A percentile compares a stretch with the other conserved stretches of the same genome.
phyloP scores from a whole-genome alignment of 2,329 filamentous ascomycete species.

The Fragosphaeria purpurea region DNA sequence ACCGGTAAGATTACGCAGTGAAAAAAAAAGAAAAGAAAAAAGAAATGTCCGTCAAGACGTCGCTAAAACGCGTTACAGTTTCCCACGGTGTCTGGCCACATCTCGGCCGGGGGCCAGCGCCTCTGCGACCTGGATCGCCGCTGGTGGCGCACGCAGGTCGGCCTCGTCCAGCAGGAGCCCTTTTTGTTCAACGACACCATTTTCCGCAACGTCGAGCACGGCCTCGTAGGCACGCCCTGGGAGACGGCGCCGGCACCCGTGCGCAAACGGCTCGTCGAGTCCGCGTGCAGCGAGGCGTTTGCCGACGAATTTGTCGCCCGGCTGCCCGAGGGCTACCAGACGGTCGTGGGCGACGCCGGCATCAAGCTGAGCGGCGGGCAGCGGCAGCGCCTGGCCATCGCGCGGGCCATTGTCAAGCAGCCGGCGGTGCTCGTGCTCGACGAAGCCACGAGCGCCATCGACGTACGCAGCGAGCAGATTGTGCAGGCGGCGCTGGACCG shows the following conservation, averaged over 20 bases:
- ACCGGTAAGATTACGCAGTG: too few relatives aligned
- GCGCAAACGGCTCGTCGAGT: slow-evolving; percentile 46
- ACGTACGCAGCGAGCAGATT: slow-evolving; percentile 29
- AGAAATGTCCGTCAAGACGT: too few relatives aligned
- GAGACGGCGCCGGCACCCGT: slow-evolving; percentile 27
- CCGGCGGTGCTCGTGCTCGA: slow-evolving; percentile 21
- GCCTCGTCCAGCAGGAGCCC: slow-evolving; percentile 30
- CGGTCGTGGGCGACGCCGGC: slow-evolving; percentile 67
- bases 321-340: slow-evolving; percentile 59
- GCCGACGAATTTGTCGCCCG: slow-evolving; percentile 59
- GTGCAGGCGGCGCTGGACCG: slow-evolving; percentile 21
- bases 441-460: slow-evolving; percentile 36
- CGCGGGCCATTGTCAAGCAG: slow-evolving; percentile 19
- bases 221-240: slow-evolving; percentile 33
- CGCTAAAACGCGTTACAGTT: slow-evolving; percentile 18
- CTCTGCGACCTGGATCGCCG: slow-evolving; percentile 47
- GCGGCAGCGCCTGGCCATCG: slow-evolving; percentile 64
- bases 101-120: slow-evolving; percentile 15
- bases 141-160: slow-evolving; percentile 42
- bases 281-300: slow-evolving; percentile 58
- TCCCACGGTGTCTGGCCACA: not conserved
- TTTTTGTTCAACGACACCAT: slow-evolving; percentile 37
- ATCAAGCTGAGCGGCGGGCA: slow-evolving; percentile 69
- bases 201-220: slow-evolving; percentile 44
- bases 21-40: too few relatives aligned